Conservation (phyloP, 2,329 filamentous ascomycete species). For the Fusarium mexicanum region DNA sequence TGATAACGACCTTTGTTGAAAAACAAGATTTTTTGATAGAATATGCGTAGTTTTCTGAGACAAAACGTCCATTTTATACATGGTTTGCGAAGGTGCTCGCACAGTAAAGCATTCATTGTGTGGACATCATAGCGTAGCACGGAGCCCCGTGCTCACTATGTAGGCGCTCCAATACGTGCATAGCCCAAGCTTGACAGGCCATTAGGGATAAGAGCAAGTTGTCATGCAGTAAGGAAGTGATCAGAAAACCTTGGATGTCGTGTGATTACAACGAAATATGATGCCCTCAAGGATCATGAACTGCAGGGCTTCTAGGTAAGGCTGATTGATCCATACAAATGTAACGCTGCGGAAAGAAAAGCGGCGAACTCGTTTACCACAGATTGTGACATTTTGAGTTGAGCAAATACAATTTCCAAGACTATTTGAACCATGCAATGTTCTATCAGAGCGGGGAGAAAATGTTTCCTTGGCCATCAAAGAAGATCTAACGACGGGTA, state of each 20-base stretch:
- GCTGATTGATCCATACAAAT: conserved; percentile 1
- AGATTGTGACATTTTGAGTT: not conserved
- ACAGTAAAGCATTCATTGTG: not conserved
- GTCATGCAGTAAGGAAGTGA: not conserved
- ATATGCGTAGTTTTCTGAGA: not conserved
- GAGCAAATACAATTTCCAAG: not conserved
- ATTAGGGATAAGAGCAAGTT: no score
- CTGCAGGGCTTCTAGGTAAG: not conserved
- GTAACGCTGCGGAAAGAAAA: not conserved
- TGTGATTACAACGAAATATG: not conserved
- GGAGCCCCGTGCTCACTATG: not conserved
- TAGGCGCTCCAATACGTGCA: not conserved
- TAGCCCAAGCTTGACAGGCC: not conserved
- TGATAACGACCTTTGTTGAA: not conserved
- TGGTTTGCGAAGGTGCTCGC: not conserved
- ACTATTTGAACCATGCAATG: not conserved
- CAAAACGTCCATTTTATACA: not conserved
- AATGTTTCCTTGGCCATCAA: not conserved
- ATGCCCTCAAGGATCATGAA: not conserved
- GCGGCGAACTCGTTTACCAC: not conserved
- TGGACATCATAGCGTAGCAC: not conserved
- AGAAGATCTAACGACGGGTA: not conserved
- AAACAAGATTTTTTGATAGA: not conserved
- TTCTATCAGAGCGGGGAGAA: not conserved
- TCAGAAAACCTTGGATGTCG: not conserved